Base-by-base conservation (phyloP, 352 stramenopile genomes). In the Hyphochytrium catenoides region DNA sequence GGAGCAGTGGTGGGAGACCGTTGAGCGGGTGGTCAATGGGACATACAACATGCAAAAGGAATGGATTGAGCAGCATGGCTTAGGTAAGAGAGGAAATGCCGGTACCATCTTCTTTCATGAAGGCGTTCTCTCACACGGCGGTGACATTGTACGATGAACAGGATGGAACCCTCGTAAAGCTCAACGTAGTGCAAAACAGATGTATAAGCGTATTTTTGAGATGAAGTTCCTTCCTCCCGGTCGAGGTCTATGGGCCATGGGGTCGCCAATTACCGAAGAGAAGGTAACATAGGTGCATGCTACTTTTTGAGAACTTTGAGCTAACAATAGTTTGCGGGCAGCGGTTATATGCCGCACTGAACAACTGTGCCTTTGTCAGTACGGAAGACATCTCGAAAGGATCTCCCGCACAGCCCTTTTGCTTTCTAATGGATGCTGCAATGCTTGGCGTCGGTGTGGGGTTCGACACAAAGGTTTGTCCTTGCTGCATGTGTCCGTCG, bases 161-260 rank as follows among this genome's bases (percentile, higher is more conserved):
- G 44, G 48, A 7, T 93, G 78, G 73, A 52, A 91, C 46, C 56
- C 71, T 3, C 31, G 40, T 2, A 36, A 59, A 9, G 50, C 49
- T 24, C 56, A 74, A 21, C 26, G 35, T 23, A 44, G 48, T 5
- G 76, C 78, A 12, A 53, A 90, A 44, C 63, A 87, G 17, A 92
- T 93, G 76, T 93, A 84, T 52, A 32, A 41, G 14, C 74, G 73
- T n/a, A 75, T 93, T 29, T 94, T 90, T 44, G 37, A 66, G 19
- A 92, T 94, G 75, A 92, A 93, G 50, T 92, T 93, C 43, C 51
- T 89, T 26, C 81, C 81, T 16, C 81, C 81, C 6, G 81, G 81
- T 11, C 58, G 81, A 8, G 81, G 81, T 1, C 59, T 94, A 7
- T 94, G 81, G 74, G 76, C 73, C 22, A 94, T 94, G 81, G 81